Evolutionary conservation across 495 filamentous ascomycete genomes (phyloP).

Genomic region (Hyaloscypha bicolor): DNA sequence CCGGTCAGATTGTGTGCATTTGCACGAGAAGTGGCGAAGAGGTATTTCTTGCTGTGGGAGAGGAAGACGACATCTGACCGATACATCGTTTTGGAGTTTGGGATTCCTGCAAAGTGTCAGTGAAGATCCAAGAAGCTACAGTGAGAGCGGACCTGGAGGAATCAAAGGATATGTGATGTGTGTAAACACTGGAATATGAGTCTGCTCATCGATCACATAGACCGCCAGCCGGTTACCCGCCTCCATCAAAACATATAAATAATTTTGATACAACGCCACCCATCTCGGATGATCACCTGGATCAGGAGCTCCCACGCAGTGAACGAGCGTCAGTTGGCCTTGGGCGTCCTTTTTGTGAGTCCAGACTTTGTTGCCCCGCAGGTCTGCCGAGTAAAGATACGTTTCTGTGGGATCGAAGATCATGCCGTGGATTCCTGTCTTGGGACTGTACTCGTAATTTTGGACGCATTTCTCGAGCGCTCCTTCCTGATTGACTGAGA

Average conservation of each 20-base stretch:
- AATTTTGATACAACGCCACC: conserved; percentile 80
- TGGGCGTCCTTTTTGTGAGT: conserved; percentile 66
- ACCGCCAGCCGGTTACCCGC: conserved; percentile 77
- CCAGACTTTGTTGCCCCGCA: conserved; percentile 85
- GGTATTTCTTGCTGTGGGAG: conserved; percentile 64
- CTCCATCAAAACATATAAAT: conserved; percentile 85
- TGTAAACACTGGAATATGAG: conserved; percentile 81
- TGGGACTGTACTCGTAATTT: conserved; percentile 72
- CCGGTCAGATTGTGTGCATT: conserved; percentile 75
- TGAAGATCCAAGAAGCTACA: not conserved
- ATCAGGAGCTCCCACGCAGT: conserved; percentile 68
- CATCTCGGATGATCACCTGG: conserved; percentile 78
- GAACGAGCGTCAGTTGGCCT: conserved; percentile 64
- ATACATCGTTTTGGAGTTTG: conserved; percentile 59
- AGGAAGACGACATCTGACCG: conserved; percentile 77
- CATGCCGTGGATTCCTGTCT: conserved; percentile 86
- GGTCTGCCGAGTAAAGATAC: conserved; percentile 84
- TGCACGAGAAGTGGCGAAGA: conserved; percentile 80
- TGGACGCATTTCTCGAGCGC: conserved; percentile 69
- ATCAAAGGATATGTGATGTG: conserved; percentile 75
- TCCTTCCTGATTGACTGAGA: conserved; percentile 65
- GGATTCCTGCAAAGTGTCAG: conserved; percentile 40
- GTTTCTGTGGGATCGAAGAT: conserved; percentile 83
- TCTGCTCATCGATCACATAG: conserved; percentile 76
- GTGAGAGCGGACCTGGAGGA: conserved; percentile 59